Base-by-base conservation (phyloP, 441 rosid genomes). In the Erysimum pusillum region DNA sequence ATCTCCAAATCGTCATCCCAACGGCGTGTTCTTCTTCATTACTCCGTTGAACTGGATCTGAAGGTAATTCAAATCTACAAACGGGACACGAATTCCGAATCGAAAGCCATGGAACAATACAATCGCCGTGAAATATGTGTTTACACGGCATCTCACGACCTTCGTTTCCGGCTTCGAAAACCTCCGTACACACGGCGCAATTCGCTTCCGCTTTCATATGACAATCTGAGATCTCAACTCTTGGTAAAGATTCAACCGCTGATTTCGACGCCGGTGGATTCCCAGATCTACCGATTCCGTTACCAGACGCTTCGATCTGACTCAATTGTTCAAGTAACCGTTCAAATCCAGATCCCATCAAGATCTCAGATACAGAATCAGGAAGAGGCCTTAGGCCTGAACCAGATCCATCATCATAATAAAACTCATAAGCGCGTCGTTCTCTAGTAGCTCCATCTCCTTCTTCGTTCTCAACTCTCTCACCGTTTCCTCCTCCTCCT, bases 291-390 rank as follows among this genome's bases (percentile, higher is more conserved):
- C 85, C 78, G 9, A 82, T 65, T 22, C 86, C 85, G 4, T 84
- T 73, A 1, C 41, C 57, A 39, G 81, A 81, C 10, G 83, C 77
- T 35, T 94, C 98, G 53, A 89, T 81, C 74, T 89, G 92, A 6
- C 92, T 67, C 9, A 91, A 82, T 31, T 92, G 97, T 28, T 88
- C 92, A 7, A 94, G 82, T 65, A 94, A 72, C 20, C 89, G 79
- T 46, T 92, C 89, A 61, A 94, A 90, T n/a, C 95, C 92, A 13
- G 90, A 86, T 11, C 91, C 91, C 90, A 87, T 88, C 67, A 94
- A 51, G 52, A 91, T 88, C 81, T 89, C 92, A 6, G 96, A 87
- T 73, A 90, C 84, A 52, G 85, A 76, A 5, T 90, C 81, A 6
- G 97, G 98, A 28, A 94, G 75, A 11, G 95, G 91, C 36, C 92